Evolutionary conservation across 2,329 filamentous ascomycete genomes (phyloP).

Genomic region (Neonectria hederae): DNA sequence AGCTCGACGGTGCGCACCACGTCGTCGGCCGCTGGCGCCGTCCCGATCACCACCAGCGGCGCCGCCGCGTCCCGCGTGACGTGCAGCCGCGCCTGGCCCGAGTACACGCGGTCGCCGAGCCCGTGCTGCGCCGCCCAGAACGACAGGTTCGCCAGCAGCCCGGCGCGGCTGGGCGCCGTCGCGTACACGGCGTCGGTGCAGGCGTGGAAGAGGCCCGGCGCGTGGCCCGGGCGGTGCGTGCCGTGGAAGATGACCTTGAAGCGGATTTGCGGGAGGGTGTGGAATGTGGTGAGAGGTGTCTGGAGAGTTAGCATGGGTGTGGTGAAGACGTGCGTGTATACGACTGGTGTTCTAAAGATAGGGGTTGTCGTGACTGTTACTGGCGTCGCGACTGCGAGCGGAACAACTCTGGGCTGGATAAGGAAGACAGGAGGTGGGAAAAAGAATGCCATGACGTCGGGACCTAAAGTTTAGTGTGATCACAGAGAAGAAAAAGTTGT

Average conservation of each 20-base stretch:
- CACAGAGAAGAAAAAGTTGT: background rate
- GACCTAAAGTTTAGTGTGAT: background rate
- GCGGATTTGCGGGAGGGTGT: constrained; percentile 1
- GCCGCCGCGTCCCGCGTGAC: constrained; percentile 22
- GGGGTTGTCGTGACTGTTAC: background rate
- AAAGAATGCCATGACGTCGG: constrained; percentile 36
- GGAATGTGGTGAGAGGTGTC: background rate
- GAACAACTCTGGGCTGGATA: background rate
- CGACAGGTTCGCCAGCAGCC: constrained; percentile 28
- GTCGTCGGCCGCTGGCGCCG: constrained; percentile 33
- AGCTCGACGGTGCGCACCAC: constrained; percentile 44
- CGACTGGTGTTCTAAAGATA: background rate
- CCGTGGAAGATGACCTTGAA: constrained; percentile 36
- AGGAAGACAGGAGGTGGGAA: constrained; percentile 42
- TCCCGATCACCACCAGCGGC: constrained; percentile 9
- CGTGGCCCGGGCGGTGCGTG: background rate
- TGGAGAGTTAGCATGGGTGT: background rate
- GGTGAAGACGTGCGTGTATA: background rate
- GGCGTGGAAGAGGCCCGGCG: constrained; percentile 20
- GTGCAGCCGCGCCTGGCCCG: constrained; percentile 29
- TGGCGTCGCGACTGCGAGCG: background rate
- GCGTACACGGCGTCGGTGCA: constrained; percentile 29
- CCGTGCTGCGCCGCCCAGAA: constrained; percentile 24
- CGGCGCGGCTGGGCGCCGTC: constrained; percentile 23
- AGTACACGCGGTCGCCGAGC: constrained; percentile 26